phyloP scores from a whole-genome alignment of 345 rosid species.

The Eucalyptus cladocalyx region DNA sequence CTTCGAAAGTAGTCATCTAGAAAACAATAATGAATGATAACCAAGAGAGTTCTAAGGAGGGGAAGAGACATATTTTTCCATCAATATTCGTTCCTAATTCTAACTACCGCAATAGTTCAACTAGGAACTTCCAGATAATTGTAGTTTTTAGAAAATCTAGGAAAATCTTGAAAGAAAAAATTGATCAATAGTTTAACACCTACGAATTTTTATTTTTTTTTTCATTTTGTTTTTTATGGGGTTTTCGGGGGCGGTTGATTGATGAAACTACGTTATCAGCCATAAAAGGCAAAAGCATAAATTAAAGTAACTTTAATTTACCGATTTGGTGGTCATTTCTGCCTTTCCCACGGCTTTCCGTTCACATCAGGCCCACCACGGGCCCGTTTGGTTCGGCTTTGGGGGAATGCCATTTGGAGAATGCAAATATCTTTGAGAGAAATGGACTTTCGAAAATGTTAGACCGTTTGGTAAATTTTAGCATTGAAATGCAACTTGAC shows the following conservation, averaged over 20 bases:
- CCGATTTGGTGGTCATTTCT: background rate
- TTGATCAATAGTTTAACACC: background rate
- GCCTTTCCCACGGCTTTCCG: background rate
- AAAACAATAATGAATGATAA: background rate
- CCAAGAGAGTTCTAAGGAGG: background rate
- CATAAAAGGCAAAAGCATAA: background rate
- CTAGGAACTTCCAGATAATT: background rate
- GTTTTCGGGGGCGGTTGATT: background rate
- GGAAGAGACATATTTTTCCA: background rate
- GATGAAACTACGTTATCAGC: background rate
- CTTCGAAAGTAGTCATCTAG: background rate
- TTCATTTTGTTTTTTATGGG: background rate
- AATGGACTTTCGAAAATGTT: no score
- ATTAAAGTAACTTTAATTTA: no score
- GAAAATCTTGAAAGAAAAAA: rapidly evolving
- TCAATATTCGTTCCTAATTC: background rate
- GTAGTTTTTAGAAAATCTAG: background rate
- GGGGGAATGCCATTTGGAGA: no score
- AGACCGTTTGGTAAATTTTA: no score
- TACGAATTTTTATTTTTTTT: no score
- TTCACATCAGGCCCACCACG: background rate
- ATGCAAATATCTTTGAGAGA: no score
- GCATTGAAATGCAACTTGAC: no score
- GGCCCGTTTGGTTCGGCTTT: no score
- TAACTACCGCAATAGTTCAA: background rate